Evolutionary conservation across 805 yeast species (phyloP), one percentile per base, ranked within the genome.

Genomic region (Metschnikowia orientalis): DNA sequence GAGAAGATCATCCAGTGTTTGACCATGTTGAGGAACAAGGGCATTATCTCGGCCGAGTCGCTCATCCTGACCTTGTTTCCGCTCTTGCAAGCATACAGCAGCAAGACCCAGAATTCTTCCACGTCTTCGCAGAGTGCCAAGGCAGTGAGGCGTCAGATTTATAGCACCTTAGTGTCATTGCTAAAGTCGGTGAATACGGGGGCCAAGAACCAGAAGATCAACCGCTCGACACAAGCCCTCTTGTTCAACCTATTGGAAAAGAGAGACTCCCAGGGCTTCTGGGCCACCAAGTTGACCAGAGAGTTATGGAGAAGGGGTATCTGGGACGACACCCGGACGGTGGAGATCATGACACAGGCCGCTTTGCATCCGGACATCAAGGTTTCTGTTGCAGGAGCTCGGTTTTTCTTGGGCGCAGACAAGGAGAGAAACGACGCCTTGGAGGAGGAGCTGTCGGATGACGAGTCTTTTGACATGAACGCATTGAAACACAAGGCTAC

Each of bases 231-330:
- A 1, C 98, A 92, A 60, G 96, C 97, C 0, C 61, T 92, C 30
- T 72, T 95, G 32, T 90, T 92, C 69, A 86, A 85, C 48, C 67
- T 90, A 43, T 65, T 92, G 27, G 95, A 87, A 44, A 79, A 84
- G 56, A 77, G 83, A 39, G 73, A 86, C 24, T 52, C 69, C 26
- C 85, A 82, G 49, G 96, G 97, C 22, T 63, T 92, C 15, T 92
- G 97, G 97, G 97, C 97, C 6, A 85, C 97, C 3, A 89, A 87
- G 51, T 65, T 92, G 37, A 88, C 97, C 4, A 75, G 97, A 54
- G 97, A 92, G 58, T 67, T 92, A 32, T 92, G 99, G 99, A 76
- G 95, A 66, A 75, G 97, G 55, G 95, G 95, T 53, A 84, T 92
- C 38, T 92, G 99, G 99, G 97, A 88, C 57, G 99, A 92, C 57